A percentile compares a stretch with the other conserved stretches of the same genome.
These are phyloP conservation scores for Pythium dissimile DNA, from an alignment of 352 stramenopile genomes.

Conservation along the genomic window DNA sequence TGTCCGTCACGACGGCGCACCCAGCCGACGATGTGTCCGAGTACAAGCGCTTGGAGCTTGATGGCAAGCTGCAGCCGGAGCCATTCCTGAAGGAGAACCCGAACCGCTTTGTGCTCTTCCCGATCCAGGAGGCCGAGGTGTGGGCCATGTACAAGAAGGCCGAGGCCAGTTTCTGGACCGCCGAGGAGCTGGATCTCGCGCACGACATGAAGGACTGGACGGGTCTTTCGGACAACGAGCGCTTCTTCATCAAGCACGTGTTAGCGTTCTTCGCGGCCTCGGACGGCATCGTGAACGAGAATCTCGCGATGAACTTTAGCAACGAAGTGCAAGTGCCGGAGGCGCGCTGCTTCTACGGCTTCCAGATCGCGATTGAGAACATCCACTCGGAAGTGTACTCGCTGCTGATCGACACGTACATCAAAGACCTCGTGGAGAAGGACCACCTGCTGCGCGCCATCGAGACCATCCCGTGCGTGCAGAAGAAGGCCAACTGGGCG, in stretches of 20 bases:
- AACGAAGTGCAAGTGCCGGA: slow-evolving; percentile 97
- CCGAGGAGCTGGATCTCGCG: slow-evolving; percentile 97
- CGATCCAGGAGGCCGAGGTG: slow-evolving; percentile 96
- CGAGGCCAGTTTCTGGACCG: slow-evolving; percentile 99
- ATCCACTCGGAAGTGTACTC: slow-evolving; percentile 99
- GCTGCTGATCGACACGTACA: slow-evolving; percentile 99
- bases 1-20: slow-evolving; percentile 1
- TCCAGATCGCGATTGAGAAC: slow-evolving; percentile 99
- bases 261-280: slow-evolving; percentile 98
- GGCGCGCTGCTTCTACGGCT: slow-evolving; percentile 98
- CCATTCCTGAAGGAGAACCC: slow-evolving; percentile 95
- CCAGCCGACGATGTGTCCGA: slow-evolving; percentile 48
- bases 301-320: slow-evolving; percentile 98
- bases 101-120: slow-evolving; percentile 97
- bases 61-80: slow-evolving; percentile 83
- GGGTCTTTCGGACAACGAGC: slow-evolving; percentile 93
- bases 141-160: slow-evolving; percentile 99
- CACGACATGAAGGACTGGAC: slow-evolving; percentile 96
- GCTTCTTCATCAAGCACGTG: slow-evolving; percentile 97
- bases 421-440: slow-evolving; percentile 95
- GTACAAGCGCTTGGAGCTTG: slow-evolving; percentile 87
- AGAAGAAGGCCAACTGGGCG: slow-evolving; percentile 97
- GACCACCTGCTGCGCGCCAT: slow-evolving; percentile 95
- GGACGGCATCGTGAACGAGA: slow-evolving; percentile 99
- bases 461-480: slow-evolving; percentile 96